Evolutionary conservation across 169 alveolate genomes (phyloP).

Genomic region (Eimeria maxima): DNA sequence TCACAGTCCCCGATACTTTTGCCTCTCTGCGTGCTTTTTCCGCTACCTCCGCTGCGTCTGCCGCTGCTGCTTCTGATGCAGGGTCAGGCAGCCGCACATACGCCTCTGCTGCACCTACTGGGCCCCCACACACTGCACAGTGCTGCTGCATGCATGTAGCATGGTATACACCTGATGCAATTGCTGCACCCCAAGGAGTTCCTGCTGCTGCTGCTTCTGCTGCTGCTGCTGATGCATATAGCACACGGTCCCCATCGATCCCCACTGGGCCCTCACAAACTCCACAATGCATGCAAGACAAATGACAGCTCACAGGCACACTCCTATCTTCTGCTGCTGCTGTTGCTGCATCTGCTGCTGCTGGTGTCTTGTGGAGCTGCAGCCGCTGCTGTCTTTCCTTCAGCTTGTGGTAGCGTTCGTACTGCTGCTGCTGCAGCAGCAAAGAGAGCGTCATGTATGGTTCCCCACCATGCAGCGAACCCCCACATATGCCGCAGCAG

Average conservation of each 20-base stretch:
- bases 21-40: neutral
- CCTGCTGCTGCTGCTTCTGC: neutral
- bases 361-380: neutral
- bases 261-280: neutral
- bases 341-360: neutral
- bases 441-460: neutral
- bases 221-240: neutral
- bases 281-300: slow-evolving; percentile 4
- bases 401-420: too few relatives aligned
- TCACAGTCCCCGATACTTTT: neutral
- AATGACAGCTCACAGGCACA: neutral
- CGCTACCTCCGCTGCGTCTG: neutral
- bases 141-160: slow-evolving; percentile 13
- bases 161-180: neutral
- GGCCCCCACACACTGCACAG: slow-evolving; percentile 18
- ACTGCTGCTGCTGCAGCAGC: neutral
- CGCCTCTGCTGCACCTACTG: neutral
- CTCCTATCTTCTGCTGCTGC: neutral
- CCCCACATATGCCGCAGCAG: slow-evolving; percentile 18
- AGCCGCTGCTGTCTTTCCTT: neutral
- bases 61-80: neutral
- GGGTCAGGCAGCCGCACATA: neutral
- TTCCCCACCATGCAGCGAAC: neutral
- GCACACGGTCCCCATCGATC: neutral
- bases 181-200: neutral